Base-by-base conservation (phyloP, 805 yeast species). In the Ogataea pini region DNA sequence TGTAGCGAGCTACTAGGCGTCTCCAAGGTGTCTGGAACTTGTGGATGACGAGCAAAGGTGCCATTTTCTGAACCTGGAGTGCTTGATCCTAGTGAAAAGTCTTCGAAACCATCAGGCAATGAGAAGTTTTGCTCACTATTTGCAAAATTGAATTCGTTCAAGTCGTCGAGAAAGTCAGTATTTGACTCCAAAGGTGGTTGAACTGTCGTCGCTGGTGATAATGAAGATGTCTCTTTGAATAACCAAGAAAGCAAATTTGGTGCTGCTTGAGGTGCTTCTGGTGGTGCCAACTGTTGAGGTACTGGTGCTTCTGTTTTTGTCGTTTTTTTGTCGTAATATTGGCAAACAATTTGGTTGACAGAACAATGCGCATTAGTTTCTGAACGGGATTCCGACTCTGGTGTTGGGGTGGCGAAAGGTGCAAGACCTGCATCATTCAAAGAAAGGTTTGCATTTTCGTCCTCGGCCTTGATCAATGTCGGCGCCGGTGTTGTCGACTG, bases 171-270 rank as follows among this genome's bases (percentile, higher is more conserved):
- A 28, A 55, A 47, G 20, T 50, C 52, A 12, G 44, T 5, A 14
- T 46, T 31, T 16, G 31, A 28, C 6, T 28, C 31, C 14, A 28
- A 10, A 28, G 31, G 14, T 13, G 31, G 31, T 13, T 28, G 31
- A 6, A 12, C 31, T 3, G 34, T 16, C 3, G 34, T 13, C 18
- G 31, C 28, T 12, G 31, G 24, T 9, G 28, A 16, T 4, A 6
- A n/a, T 16, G 31, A 10, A 3, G 24, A 4, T 14, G 14, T 50
- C 10, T 64, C 68, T 19, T 56, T 56, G 38, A 65, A 62, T 10
- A 64, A 50, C 69, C 69, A 65, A 39, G 49, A 58, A 18, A 64
- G 47, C 19, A 65, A 46, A 36, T 54, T 57, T 4, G 64, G 63
- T 7, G 49, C 44, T 13, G 31, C 9, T 13, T 31, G 14, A 4